A percentile compares a stretch with the other conserved stretches of the same genome.
These are phyloP conservation scores for Xylaria sp. DNA, from an alignment of 495 filamentous ascomycete genomes.

Conservation along the genomic window DNA sequence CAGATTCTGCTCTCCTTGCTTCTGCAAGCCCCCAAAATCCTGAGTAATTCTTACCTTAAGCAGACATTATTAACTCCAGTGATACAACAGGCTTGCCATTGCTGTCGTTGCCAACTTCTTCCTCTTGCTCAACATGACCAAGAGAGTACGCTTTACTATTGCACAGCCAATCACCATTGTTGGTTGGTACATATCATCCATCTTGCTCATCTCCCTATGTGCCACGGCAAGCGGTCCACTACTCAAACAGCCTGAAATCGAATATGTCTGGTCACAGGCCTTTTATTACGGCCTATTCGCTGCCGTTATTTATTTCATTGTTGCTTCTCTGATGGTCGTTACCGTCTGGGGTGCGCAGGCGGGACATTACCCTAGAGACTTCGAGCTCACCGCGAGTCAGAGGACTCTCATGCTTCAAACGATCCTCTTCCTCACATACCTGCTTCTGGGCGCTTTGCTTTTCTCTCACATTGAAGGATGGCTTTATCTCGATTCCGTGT, in stretches of 20 bases:
- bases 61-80: no score
- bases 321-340: conserved; percentile 71
- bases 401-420: conserved; percentile 90
- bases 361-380: conserved; percentile 72
- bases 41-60: no score
- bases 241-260: conserved; percentile 51
- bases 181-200: conserved; percentile 70
- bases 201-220: conserved; percentile 66
- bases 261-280: conserved; percentile 70
- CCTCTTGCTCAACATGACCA: conserved; percentile 85
- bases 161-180: conserved; percentile 72
- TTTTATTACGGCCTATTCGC: conserved; percentile 85
- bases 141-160: conserved; percentile 76
- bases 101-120: conserved; percentile 75
- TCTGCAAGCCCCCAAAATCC: no score
- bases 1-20: no score
- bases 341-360: conserved; percentile 71
- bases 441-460: conserved; percentile 74
- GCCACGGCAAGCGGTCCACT: conserved; percentile 62
- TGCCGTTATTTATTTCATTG: conserved; percentile 76
- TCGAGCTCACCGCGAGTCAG: conserved; percentile 74
- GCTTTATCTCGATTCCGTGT: conserved; percentile 79
- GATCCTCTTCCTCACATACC: conserved; percentile 76
- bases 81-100: conserved; percentile 53
- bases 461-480: conserved; percentile 78